phyloP scores from a whole-genome alignment of 208 protist genomes.

The Crithidia brevicula region DNA sequence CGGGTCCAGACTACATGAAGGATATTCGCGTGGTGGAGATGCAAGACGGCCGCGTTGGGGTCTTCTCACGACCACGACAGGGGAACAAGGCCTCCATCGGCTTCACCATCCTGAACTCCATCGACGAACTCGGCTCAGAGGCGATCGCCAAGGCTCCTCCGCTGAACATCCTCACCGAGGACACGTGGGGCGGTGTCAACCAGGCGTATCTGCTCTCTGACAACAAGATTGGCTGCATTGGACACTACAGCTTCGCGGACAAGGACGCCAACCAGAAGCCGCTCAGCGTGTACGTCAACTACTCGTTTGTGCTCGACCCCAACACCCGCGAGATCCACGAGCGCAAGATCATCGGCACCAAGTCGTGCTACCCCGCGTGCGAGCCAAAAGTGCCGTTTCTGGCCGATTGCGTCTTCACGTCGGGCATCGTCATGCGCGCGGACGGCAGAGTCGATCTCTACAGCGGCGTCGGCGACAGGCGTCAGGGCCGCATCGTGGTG shows the following conservation, averaged over 20 bases:
- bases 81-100: slow-evolving; percentile 52
- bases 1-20: slow-evolving; percentile 64
- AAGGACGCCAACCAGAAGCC: slow-evolving; percentile 36
- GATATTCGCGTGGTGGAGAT: slow-evolving; percentile 56
- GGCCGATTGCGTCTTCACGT: slow-evolving; percentile 61
- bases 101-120: slow-evolving; percentile 55
- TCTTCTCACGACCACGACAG: slow-evolving; percentile 62
- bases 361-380: slow-evolving; percentile 57
- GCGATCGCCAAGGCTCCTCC: slow-evolving; percentile 47
- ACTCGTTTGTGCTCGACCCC: slow-evolving; percentile 66
- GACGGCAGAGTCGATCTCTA: slow-evolving; percentile 76
- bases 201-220: slow-evolving; percentile 62
- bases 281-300: slow-evolving; percentile 62
- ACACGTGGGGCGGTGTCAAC: slow-evolving; percentile 68
- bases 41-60: slow-evolving; percentile 48
- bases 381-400: slow-evolving; percentile 48
- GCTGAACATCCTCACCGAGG: slow-evolving; percentile 56
- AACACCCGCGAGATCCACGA: slow-evolving; percentile 36
- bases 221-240: slow-evolving; percentile 68
- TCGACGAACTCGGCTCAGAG: slow-evolving; percentile 46
- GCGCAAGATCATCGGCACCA: slow-evolving; percentile 57
- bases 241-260: slow-evolving; percentile 69
- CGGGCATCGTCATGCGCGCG: slow-evolving; percentile 64
- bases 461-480: slow-evolving; percentile 66
- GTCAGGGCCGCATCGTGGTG: slow-evolving; percentile 66